A percentile compares a stretch with the other conserved stretches of the same genome.
Evolutionary conservation across 441 rosid genomes (phyloP).

Genomic region (Brassica hybrid): DNA sequence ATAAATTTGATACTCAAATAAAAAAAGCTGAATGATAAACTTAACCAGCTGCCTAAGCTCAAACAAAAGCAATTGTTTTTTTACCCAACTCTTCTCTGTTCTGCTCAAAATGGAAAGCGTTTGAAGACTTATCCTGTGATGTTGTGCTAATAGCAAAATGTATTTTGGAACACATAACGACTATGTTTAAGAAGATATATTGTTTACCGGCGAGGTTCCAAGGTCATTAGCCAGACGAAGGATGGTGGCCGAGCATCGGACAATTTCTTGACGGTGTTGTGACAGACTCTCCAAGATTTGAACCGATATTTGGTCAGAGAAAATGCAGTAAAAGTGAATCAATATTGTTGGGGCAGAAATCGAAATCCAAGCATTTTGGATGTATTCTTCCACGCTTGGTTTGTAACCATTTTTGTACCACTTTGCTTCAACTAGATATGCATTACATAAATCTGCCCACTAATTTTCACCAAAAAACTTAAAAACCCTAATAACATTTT

Average conservation of each 20-base stretch:
- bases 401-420: constrained; percentile 40
- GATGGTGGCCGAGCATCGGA: constrained; percentile 34
- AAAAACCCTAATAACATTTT: neutral
- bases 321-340: constrained; percentile 28
- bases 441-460: constrained; percentile 42
- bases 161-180: neutral
- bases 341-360: constrained; percentile 26
- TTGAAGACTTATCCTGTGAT: neutral
- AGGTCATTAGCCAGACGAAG: constrained; percentile 45
- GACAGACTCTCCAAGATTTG: constrained; percentile 15
- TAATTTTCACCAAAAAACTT: neutral
- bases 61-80: neutral
- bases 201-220: constrained; percentile 48
- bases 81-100: neutral
- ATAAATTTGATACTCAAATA: neutral
- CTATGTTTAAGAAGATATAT: neutral
- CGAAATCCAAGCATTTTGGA: constrained; percentile 47
- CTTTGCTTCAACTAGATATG: constrained; percentile 44
- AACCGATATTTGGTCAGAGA: neutral
- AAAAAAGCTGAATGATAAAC: neutral
- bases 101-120: neutral
- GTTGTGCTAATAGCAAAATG: neutral
- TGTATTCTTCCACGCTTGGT: constrained; percentile 42
- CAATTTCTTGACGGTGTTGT: constrained; percentile 7
- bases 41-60: neutral